Base-by-base conservation (phyloP, 768 basidiomycete species). In the Suillus fuscotomentosus region DNA sequence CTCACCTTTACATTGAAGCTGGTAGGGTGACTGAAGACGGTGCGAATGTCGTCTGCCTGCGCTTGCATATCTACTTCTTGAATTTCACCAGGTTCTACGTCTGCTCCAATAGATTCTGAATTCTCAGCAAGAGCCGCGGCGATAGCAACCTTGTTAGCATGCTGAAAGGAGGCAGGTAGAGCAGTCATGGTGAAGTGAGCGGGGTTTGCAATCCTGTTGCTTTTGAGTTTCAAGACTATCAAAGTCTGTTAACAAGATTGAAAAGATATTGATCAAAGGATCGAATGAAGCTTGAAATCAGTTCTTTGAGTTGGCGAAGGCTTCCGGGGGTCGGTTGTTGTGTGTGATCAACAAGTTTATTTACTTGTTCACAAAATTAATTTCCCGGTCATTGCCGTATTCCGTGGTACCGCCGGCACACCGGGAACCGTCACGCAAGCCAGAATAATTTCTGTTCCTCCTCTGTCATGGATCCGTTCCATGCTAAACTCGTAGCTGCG, bases 1-100 rank as follows among this genome's bases (percentile, higher is more conserved):
- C 73, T 54, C 57, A 96, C 97, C 84, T 98, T 99, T 81, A 98
- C 95, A 73, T 97, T 98, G 81, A 98, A 99, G 71, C 92, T 92
- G 71, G 84, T 88, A 24, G 93, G 89, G 79, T 96, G 92, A 71
- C 86, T 95, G 79, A 99, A 98, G 56, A 99, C 92, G 27, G 97
- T 99, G 69, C 90, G 86, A 71, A 95, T 91, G 62, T 82, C 85
- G 62, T 93, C 91, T 43, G 91, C 90, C 74, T 92, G 91, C 36
- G 86, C 84, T 70, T 91, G 83, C 90, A 94, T 91, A 72, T 92
- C 88, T 55, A 92, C 83, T 75, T 95, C 95, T 77, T 92, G 91
- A 57, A 92, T 88, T 80, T 95, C 92, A 64, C 92, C 94, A 13
- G 88, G 87, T 75, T 95, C 94, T 11, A 82, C 70, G 43, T 81